Evolutionary conservation across 2,329 filamentous ascomycete species (phyloP).

Genomic region (Coleophoma cylindrospora): DNA sequence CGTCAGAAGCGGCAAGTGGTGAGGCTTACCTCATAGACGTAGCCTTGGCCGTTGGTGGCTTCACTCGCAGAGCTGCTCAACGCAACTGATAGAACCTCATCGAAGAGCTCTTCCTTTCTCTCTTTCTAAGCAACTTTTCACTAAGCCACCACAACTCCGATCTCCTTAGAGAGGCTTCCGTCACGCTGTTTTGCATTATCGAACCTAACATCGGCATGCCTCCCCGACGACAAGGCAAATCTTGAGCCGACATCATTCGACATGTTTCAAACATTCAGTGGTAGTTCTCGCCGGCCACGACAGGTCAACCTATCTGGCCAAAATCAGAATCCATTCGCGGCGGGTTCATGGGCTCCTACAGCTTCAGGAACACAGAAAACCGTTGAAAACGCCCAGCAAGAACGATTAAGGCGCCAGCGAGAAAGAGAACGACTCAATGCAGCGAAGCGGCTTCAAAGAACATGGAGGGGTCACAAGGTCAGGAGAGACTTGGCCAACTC

Average conservation of each 20-base stretch:
- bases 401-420: slow-evolving; percentile 72
- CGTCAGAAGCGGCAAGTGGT: too few species aligned
- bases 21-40: too few species aligned
- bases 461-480: slow-evolving; percentile 73
- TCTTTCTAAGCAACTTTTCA: too few species aligned
- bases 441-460: slow-evolving; percentile 66
- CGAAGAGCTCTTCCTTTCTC: not conserved
- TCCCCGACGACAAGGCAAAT: slow-evolving; percentile 14
- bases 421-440: slow-evolving; percentile 76
- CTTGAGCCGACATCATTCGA: slow-evolving; percentile 15
- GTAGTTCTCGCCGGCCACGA: slow-evolving; percentile 75
- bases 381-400: slow-evolving; percentile 80
- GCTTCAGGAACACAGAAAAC: slow-evolving; percentile 67
- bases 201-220: slow-evolving; percentile 11
- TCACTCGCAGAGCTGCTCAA: too few species aligned
- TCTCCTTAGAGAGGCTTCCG: too few species aligned
- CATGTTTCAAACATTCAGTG: slow-evolving; percentile 93
- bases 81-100: slow-evolving; percentile 3
- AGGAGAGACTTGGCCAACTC: slow-evolving; percentile 52
- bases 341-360: slow-evolving; percentile 50
- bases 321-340: slow-evolving; percentile 72
- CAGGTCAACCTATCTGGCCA: slow-evolving; percentile 94
- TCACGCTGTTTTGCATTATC: too few species aligned
- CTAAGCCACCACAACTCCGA: too few species aligned
- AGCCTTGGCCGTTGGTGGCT: too few species aligned